A percentile compares a stretch with the other conserved stretches of the same genome.
Evolutionary conservation across 2,329 filamentous ascomycete genomes (phyloP).

Genomic region (Colletotrichum tropicale): DNA sequence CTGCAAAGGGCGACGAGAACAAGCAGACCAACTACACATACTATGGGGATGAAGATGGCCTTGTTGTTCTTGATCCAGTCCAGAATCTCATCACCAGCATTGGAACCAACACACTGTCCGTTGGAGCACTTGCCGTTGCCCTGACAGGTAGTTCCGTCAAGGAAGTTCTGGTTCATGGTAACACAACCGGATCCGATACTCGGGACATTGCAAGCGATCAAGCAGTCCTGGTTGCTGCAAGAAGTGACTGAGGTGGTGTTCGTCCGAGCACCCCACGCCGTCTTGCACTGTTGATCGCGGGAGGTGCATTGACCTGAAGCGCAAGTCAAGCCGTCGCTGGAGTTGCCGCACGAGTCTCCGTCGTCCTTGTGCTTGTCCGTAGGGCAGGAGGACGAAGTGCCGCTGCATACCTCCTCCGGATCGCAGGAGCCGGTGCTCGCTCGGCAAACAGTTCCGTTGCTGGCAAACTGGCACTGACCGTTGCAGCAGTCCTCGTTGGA

Average conservation of each 20-base stretch:
- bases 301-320: constrained; percentile 95
- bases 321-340: constrained; percentile 70
- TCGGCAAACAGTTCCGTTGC: constrained; percentile 77
- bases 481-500: constrained; percentile 84
- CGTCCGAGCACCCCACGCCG: constrained; percentile 77
- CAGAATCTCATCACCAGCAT: constrained; percentile 71
- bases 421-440: constrained; percentile 82
- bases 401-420: constrained; percentile 82
- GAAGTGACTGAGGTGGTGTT: constrained; percentile 79
- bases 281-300: constrained; percentile 86
- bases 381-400: constrained; percentile 75
- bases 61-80: constrained; percentile 81
- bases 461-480: constrained; percentile 67
- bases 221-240: constrained; percentile 71
- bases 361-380: constrained; percentile 71
- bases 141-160: constrained; percentile 87
- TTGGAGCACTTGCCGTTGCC: constrained; percentile 81
- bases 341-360: constrained; percentile 71
- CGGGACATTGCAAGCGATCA: constrained; percentile 76
- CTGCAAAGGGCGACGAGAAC: constrained; percentile 73
- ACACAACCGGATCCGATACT: constrained; percentile 73
- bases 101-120: constrained; percentile 76
- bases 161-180: constrained; percentile 84
- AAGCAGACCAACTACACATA: constrained; percentile 70
- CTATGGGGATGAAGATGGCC: constrained; percentile 81